phyloP scores from a whole-genome alignment of 345 rosid species.

The Arabis alpina region DNA sequence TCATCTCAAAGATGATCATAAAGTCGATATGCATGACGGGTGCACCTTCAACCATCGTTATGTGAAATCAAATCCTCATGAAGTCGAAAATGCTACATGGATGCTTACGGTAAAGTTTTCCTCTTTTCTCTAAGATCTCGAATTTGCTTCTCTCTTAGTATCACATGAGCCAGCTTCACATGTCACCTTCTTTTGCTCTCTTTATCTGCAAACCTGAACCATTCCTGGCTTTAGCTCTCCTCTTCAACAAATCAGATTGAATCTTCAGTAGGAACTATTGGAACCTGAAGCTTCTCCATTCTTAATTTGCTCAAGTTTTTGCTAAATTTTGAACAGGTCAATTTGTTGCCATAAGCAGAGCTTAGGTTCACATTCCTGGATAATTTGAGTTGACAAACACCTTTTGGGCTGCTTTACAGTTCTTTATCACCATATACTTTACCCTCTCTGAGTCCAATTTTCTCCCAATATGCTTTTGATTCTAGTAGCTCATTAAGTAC shows the following conservation, averaged over 20 bases:
- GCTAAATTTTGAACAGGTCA: not conserved
- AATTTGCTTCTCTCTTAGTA: not conserved
- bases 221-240: not conserved
- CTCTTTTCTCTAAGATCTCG: not conserved
- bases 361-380: conserved; percentile 3
- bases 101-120: conserved; percentile 77
- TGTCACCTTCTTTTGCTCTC: conserved; percentile 8
- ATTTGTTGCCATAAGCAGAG: not conserved
- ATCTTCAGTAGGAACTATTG: not conserved
- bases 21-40: conserved; percentile 95
- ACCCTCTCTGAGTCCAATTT: not conserved
- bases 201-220: not conserved
- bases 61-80: conserved; percentile 84
- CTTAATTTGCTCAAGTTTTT: not conserved
- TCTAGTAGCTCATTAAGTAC: not conserved
- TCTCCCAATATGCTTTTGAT: not conserved
- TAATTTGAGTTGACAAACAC: no score
- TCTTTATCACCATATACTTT: no score
- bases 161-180: not conserved
- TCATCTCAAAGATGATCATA: conserved; percentile 88
- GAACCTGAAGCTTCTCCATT: not conserved
- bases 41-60: conserved; percentile 91
- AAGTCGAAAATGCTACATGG: conserved; percentile 96
- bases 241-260: not conserved
- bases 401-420: no score